Base-by-base conservation (phyloP, 352 stramenopile species). In the Phytophthora niederhauseri region DNA sequence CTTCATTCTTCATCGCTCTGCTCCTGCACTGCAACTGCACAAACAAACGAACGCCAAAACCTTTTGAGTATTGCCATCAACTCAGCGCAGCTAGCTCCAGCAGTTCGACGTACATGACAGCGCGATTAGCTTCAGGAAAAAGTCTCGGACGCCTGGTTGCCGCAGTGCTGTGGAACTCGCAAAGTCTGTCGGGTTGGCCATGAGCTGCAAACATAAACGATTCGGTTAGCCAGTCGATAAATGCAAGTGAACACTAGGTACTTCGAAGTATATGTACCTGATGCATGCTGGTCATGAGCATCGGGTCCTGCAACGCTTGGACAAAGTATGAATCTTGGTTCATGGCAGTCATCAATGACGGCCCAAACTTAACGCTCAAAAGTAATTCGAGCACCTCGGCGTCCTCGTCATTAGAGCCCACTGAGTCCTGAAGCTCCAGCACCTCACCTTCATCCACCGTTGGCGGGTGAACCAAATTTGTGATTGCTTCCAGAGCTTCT, bases 91-190 rank as follows among this genome's bases (percentile, higher is more conserved):
- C 11, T 58, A 22, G 52, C n/a, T 30, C 15, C 9, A 46, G 45
- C 6, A 58, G 6, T 36, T 43, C 6, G 26, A 76, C 77, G 57
- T 54, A 90, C 81, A 75, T 15, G 84, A 89, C 4, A 92, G 69
- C 7, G 73, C 80, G 50, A 92, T 87, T 57, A 92, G 81, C 38
- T 85, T 83, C 26, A 84, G 63, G 38, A 91, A 88, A 66, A 91
- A 91, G 24, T 90, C 80, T 14, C 72, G 70, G 12, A 89, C 66
- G n/a, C 70, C 22, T 46, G 81, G 66, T 7, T 75, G 75, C 48
- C 73, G 68, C 26, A 86, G 64, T 41, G 66, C 67, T 6, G 68
- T 56, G 3, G 75, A 67, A 3, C 64, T 72, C 12, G 72, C 72
- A 51, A 91, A 79, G 20, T 76, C 75, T 15, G 78, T 67, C 11